Evolutionary conservation across 73 alveolate genomes (phyloP).

Genomic region (Symbiodinium pilosum): DNA sequence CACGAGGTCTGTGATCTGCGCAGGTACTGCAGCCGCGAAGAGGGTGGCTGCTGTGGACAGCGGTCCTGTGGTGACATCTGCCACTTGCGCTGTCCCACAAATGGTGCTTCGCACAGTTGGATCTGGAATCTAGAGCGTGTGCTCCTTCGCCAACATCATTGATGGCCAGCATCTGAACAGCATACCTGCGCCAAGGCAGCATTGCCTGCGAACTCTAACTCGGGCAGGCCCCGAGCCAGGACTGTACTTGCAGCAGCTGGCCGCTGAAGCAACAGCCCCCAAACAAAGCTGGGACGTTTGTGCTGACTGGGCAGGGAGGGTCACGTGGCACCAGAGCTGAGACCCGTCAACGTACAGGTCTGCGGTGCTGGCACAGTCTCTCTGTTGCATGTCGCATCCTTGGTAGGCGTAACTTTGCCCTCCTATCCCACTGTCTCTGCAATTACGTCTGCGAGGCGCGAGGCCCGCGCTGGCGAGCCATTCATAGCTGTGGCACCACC

Average conservation of each 20-base stretch:
- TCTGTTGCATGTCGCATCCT: slow-evolving; percentile 69
- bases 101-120: too few relatives aligned
- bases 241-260: background rate
- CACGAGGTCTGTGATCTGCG: slow-evolving; percentile 75
- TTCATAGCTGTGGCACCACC: slow-evolving; percentile 10
- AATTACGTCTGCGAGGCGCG: background rate
- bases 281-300: background rate
- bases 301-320: background rate
- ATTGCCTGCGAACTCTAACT: background rate
- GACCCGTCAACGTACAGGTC: slow-evolving; percentile 69
- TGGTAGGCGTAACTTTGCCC: background rate
- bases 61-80: background rate
- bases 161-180: slow-evolving; percentile 86
- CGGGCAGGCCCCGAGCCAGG: too few relatives aligned
- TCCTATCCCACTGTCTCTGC: background rate
- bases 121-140: background rate
- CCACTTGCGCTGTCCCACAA: background rate
- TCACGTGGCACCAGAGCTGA: slow-evolving; percentile 59
- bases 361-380: slow-evolving; percentile 77
- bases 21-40: slow-evolving; percentile 66
- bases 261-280: background rate
- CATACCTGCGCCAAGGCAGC: slow-evolving; percentile 21
- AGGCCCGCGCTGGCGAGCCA: background rate
- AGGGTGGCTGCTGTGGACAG: slow-evolving; percentile 54
- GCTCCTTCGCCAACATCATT: slow-evolving; percentile 79